These are phyloP conservation scores for Maudiozyma pseudohumilis DNA, from an alignment of 805 yeast species.

Conservation along the genomic window DNA sequence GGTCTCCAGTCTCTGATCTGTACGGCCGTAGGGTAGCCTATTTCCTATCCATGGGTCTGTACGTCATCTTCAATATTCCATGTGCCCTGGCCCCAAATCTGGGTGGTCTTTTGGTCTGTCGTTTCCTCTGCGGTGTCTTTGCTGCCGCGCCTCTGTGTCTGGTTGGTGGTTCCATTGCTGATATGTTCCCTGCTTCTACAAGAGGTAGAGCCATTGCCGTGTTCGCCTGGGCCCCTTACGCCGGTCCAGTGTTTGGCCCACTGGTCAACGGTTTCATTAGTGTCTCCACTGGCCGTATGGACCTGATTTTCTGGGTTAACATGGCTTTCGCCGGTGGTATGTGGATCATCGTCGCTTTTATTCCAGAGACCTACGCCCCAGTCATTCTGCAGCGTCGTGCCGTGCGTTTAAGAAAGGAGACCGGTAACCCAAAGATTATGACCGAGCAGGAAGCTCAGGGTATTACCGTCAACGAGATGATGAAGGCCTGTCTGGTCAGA, in stretches of 20 bases:
- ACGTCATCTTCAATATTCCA: slow-evolving; percentile 74
- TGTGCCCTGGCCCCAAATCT: slow-evolving; percentile 78
- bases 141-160: slow-evolving; percentile 73
- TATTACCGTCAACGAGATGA: slow-evolving; percentile 54
- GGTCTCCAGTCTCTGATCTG: slow-evolving; percentile 85
- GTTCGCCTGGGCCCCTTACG: slow-evolving; percentile 85
- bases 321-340: slow-evolving; percentile 84
- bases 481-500: slow-evolving; percentile 62
- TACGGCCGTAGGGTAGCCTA: slow-evolving; percentile 82
- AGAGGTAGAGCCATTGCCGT: slow-evolving; percentile 86
- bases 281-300: slow-evolving; percentile 57
- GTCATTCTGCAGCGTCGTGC: slow-evolving; percentile 65
- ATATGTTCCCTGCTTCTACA: slow-evolving; percentile 69
- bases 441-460: slow-evolving; percentile 88
- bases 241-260: slow-evolving; percentile 89
- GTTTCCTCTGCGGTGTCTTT: slow-evolving; percentile 83
- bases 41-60: slow-evolving; percentile 61
- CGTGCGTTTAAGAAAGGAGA: slow-evolving; percentile 54
- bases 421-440: slow-evolving; percentile 77
- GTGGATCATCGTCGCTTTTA: slow-evolving; percentile 53
- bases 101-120: slow-evolving; percentile 68
- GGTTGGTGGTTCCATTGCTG: slow-evolving; percentile 89
- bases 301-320: slow-evolving; percentile 78
- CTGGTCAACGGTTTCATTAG: slow-evolving; percentile 79
- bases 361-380: slow-evolving; percentile 92